These are phyloP conservation scores for Penicillium sp. DNA, from an alignment of 2,329 filamentous ascomycete species.

Conservation along the genomic window DNA sequence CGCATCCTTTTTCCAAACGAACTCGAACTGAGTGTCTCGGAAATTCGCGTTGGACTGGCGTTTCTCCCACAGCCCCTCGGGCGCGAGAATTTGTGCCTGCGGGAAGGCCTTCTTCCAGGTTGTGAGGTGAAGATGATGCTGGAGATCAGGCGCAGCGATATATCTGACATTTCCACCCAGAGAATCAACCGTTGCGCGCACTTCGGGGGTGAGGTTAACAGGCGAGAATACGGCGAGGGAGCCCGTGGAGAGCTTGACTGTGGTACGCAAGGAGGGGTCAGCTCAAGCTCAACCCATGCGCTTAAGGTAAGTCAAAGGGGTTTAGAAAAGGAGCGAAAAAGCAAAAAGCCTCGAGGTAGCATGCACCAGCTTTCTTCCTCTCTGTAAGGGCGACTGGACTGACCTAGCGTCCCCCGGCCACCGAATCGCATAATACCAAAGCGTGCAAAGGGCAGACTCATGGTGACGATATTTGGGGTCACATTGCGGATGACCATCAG, in stretches of 20 bases:
- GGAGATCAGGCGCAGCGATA: slow-evolving; percentile 83
- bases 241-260: slow-evolving; percentile 78
- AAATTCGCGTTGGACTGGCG: slow-evolving; percentile 63
- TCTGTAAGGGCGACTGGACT: slow-evolving; percentile 29
- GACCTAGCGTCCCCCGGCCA: slow-evolving; percentile 83
- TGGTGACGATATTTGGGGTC: slow-evolving; percentile 69
- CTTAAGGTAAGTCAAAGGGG: neutral
- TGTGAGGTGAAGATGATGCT: slow-evolving; percentile 93
- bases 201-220: slow-evolving; percentile 77
- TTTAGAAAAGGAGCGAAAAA: neutral
- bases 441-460: slow-evolving; percentile 75
- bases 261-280: slow-evolving; percentile 21
- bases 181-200: slow-evolving; percentile 64
- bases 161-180: slow-evolving; percentile 76
- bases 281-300: neutral
- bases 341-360: neutral
- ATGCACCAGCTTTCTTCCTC: slow-evolving; percentile 3
- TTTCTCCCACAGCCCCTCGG: slow-evolving; percentile 83
- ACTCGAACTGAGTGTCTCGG: slow-evolving; percentile 65
- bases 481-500: slow-evolving; percentile 91
- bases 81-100: slow-evolving; percentile 76
- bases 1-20: slow-evolving; percentile 66
- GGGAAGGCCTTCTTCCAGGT: slow-evolving; percentile 83
- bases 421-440: slow-evolving; percentile 81
- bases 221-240: slow-evolving; percentile 89